phyloP scores from a whole-genome alignment of 495 filamentous ascomycete species.

The Lasiosphaeria miniovina region DNA sequence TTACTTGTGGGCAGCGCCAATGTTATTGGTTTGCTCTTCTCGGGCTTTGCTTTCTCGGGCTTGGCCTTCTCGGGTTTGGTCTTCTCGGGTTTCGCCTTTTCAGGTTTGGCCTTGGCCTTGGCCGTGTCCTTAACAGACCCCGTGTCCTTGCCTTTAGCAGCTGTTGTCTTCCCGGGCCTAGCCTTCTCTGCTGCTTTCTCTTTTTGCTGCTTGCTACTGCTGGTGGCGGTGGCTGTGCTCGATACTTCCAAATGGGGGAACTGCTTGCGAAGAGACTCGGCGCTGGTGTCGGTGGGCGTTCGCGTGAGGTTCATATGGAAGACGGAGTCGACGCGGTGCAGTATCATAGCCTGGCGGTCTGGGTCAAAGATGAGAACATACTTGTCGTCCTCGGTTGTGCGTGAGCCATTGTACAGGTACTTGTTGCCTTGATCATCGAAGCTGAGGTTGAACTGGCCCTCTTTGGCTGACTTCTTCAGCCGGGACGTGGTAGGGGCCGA shows the following conservation, averaged over 20 bases:
- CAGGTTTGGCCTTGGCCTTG: slow-evolving; percentile 14
- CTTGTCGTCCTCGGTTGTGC: slow-evolving; percentile 46
- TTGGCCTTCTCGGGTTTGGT: slow-evolving; percentile 15
- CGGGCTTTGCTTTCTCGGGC: slow-evolving; percentile 3
- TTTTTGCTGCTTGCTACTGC: slow-evolving; percentile 20
- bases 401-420: slow-evolving; percentile 49
- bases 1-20: slow-evolving; percentile 24
- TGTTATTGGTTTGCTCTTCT: slow-evolving; percentile 19
- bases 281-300: slow-evolving; percentile 39
- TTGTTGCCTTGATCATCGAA: slow-evolving; percentile 47
- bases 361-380: slow-evolving; percentile 57
- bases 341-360: slow-evolving; percentile 50
- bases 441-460: slow-evolving; percentile 43
- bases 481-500: slow-evolving; percentile 42
- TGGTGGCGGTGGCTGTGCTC: slow-evolving; percentile 15
- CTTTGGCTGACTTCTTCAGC: slow-evolving; percentile 44
- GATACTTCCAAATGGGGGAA: slow-evolving; percentile 41
- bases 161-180: slow-evolving; percentile 9
- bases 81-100: neutral
- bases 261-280: slow-evolving; percentile 39
- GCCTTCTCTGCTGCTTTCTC: slow-evolving; percentile 22
- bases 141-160: slow-evolving; percentile 8
- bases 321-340: slow-evolving; percentile 56
- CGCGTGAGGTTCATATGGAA: slow-evolving; percentile 57
- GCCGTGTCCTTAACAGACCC: slow-evolving; percentile 6